A percentile compares a stretch with the other conserved stretches of the same genome.
Conservation (phyloP, 176 grass and related monocot genomes). For the Miscanthus lutarioriparius region DNA sequence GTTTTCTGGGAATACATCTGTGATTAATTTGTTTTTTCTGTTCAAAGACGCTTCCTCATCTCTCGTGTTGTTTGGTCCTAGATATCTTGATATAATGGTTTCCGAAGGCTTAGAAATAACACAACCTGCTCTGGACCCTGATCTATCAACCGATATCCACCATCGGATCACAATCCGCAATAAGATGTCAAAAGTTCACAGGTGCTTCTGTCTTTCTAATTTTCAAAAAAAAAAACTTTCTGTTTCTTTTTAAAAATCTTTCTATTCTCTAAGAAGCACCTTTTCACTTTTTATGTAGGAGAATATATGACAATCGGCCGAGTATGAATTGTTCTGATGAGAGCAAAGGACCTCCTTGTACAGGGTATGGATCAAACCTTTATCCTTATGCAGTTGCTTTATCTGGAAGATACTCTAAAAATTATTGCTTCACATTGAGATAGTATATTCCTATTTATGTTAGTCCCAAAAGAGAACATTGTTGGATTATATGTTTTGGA, state of each 20-base stretch:
- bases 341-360: constrained; percentile 93
- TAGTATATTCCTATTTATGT: not conserved
- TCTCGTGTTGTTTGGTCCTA: constrained; percentile 32
- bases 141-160: constrained; percentile 90
- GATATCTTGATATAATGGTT: constrained; percentile 94
- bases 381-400: constrained; percentile 21
- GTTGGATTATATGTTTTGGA: not conserved
- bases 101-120: constrained; percentile 97
- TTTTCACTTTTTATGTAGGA: constrained; percentile 49
- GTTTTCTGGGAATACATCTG: not conserved
- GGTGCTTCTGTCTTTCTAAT: constrained; percentile 42
- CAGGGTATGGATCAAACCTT: constrained; percentile 64
- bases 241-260: not conserved
- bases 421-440: not conserved
- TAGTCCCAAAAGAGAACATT: not conserved
- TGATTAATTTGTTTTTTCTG: not conserved
- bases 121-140: constrained; percentile 90
- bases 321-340: constrained; percentile 82
- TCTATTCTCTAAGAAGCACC: not conserved
- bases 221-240: not conserved
- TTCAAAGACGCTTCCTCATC: not conserved
- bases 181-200: constrained; percentile 84
- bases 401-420: not conserved
- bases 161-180: constrained; percentile 93
- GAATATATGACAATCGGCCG: constrained; percentile 73